Percentiles rank a stretch among this genome's conserved stretches.
Conservation (phyloP, 805 yeast species). For the Starmerella powellii region DNA sequence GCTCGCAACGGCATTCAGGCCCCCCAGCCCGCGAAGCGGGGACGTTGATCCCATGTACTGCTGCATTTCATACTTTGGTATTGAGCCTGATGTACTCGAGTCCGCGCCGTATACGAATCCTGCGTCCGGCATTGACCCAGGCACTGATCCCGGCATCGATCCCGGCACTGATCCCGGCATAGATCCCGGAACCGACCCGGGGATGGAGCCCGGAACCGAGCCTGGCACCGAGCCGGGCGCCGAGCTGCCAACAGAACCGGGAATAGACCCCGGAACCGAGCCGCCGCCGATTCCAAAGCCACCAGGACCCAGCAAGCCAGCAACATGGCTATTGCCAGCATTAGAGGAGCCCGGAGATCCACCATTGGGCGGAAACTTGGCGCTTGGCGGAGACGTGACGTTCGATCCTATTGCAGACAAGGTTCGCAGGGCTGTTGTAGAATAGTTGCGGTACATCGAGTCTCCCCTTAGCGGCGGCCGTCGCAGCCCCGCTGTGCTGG, state of each 20-base stretch:
- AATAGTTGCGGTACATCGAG: too few relatives aligned
- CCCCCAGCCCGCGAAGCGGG: not conserved
- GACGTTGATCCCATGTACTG: not conserved
- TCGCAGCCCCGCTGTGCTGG: too few relatives aligned
- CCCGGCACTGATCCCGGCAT: not conserved
- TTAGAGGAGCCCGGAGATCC: not conserved
- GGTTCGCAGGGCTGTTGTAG: not conserved
- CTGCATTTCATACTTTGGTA: too few relatives aligned
- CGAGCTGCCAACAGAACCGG: not conserved
- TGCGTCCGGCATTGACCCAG: not conserved
- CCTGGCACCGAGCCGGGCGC: not conserved
- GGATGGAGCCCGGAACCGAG: conserved; percentile 3
- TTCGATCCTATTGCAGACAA: not conserved
- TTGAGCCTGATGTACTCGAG: too few relatives aligned
- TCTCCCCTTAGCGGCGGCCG: too few relatives aligned
- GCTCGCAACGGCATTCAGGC: not conserved
- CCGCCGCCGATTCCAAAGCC: too few relatives aligned
- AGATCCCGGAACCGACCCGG: conserved; percentile 2
- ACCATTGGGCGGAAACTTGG: not conserved
- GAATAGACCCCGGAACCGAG: not conserved
- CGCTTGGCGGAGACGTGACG: not conserved
- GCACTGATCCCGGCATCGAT: not conserved
- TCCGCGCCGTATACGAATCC: too few relatives aligned
- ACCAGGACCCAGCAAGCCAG: too few relatives aligned
- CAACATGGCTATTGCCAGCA: too few relatives aligned